Percentiles rank a stretch among this genome's conserved stretches.
phyloP scores from a whole-genome alignment of 2,329 filamentous ascomycete genomes.

The Stromatinia cepivora region DNA sequence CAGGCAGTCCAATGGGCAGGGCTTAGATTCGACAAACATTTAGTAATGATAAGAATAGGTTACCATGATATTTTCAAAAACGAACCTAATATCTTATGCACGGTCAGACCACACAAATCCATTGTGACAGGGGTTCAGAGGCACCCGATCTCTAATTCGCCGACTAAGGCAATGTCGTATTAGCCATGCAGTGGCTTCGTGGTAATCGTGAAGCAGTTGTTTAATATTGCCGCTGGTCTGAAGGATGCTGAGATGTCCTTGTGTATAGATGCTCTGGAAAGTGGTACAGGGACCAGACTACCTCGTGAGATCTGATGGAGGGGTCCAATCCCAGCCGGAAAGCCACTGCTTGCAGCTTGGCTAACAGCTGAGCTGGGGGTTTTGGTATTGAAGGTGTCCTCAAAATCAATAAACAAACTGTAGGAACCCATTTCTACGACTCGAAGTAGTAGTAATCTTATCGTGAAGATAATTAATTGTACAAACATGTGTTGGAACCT shows the following conservation, averaged over 20 bases:
- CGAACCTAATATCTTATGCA: constrained; percentile 20
- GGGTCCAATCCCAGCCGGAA: constrained; percentile 4
- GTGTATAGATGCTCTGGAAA: background rate
- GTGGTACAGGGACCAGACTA: constrained; percentile 8
- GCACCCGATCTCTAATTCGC: constrained; percentile 18
- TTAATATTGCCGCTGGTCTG: background rate
- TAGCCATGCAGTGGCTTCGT: constrained; percentile 23
- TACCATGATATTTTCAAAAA: constrained; percentile 4
- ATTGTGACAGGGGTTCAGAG: constrained; percentile 4
- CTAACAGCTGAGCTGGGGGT: constrained; percentile 16
- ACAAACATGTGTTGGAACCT: constrained; percentile 10
- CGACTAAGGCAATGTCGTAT: constrained; percentile 24
- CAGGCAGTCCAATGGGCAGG: background rate
- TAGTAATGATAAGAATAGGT: constrained; percentile 16
- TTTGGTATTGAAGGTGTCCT: background rate
- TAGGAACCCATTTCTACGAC: constrained; percentile 16
- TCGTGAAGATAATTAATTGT: constrained; percentile 14
- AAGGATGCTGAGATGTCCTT: constrained; percentile 15
- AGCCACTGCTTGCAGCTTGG: constrained; percentile 5
- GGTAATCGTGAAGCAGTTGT: constrained; percentile 14
- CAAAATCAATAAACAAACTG: constrained; percentile 15
- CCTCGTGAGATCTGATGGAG: constrained; percentile 23
- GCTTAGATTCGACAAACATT: constrained; percentile 18
- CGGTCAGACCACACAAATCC: constrained; percentile 12
- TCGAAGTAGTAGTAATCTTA: background rate